Evolutionary conservation across 2,329 filamentous ascomycete species (phyloP), one percentile per base, ranked within the genome.

Genomic region (Talaromyces sp.): DNA sequence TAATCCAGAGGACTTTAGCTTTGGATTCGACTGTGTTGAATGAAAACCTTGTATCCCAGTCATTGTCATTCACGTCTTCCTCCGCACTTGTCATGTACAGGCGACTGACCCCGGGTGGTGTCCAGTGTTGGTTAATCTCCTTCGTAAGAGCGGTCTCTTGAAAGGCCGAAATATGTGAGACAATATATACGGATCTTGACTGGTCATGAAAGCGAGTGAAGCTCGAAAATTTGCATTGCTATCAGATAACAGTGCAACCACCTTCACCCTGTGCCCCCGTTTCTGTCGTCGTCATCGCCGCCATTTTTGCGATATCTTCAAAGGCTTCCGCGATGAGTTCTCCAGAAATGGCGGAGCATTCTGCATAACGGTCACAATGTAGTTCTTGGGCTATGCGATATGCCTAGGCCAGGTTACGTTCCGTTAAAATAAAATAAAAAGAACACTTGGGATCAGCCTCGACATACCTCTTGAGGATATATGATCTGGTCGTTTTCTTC

Each of bases 331-430:
- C 75, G 65, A 86, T 82, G 44, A 88, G 73, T 72, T 87, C 83
- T 3, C 85, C 85, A 5, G 85, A 87, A 44, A 83, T 42, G 47
- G 85, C 85, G 64, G 83, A 86, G 65, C 85, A 88, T 68, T 88
- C 85, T 3, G 84, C 85, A 72, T 88, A 88, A 40, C 79, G 76
- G 75, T 88, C 85, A 70, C 82, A 85, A 28, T 84, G 76, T 74
- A 87, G 82, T 66, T 85, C 82, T 66, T 86, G 84, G 16, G 85
- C 85, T 6, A 84, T 85, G 72, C 68, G 82, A 76, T 81, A 85
- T 74, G 65, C 84, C 80, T 18, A 23, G 28, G 27, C 58, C 18
- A 51, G 33, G 54, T 3, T 2, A 53, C 16, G 28, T 10, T 30
- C n/a, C 10, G 12, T 33, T 16, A 30, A 6, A 53, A 27, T 4